These are phyloP conservation scores for Tetracentron sinense DNA, from an alignment of 164 flowering plant species.

Conservation along the genomic window DNA sequence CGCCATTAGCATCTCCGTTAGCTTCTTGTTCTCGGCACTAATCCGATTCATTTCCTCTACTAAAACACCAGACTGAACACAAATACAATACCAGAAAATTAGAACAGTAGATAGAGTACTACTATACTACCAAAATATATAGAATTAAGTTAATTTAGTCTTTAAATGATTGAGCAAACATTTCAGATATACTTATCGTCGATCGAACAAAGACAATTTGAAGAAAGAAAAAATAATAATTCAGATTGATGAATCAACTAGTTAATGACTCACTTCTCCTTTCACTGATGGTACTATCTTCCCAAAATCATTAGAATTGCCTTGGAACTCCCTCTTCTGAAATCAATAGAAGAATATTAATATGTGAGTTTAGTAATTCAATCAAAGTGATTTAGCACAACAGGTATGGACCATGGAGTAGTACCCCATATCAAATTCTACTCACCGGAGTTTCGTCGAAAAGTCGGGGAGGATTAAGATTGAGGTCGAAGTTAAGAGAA, in stretches of 20 bases:
- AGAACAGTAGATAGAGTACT: no score
- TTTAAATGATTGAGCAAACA: no score
- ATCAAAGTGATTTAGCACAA: not conserved
- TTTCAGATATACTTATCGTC: no score
- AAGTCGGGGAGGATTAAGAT: slow-evolving; percentile 9
- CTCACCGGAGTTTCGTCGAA: slow-evolving; percentile 15
- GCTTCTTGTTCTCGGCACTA: slow-evolving; percentile 47
- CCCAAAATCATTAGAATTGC: not conserved
- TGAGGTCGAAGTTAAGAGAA: slow-evolving; percentile 27
- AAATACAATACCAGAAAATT: slow-evolving; percentile 1
- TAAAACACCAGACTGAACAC: slow-evolving; percentile 20
- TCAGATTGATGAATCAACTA: no score
- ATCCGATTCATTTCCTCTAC: slow-evolving; percentile 33
- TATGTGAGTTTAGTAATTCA: not conserved
- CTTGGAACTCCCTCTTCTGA: slow-evolving; percentile 10
- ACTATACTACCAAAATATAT: no score
- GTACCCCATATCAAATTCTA: not conserved
- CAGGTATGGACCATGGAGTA: no score
- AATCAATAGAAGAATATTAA: not conserved
- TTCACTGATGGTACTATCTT: not conserved
- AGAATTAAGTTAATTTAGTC: no score
- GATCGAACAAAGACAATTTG: no score
- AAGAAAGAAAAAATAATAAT: no score
- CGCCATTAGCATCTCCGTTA: slow-evolving; percentile 29
- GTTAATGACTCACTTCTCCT: slow-evolving; percentile 7